phyloP scores from a whole-genome alignment of 2,329 filamentous ascomycete species.

The Ophiosphaerella narmari region DNA sequence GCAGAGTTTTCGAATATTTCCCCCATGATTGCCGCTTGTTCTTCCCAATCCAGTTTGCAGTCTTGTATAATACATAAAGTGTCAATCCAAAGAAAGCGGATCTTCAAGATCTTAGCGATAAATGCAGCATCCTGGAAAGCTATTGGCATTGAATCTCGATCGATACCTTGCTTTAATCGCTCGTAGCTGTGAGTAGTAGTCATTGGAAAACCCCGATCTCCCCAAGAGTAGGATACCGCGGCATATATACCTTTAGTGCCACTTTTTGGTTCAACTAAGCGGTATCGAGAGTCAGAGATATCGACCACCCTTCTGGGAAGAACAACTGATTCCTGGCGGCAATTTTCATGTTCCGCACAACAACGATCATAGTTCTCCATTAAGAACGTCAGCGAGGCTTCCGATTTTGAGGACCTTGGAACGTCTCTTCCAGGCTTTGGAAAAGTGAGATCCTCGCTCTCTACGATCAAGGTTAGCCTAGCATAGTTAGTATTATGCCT shows the following conservation, averaged over 20 bases:
- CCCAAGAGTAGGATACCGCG: neutral
- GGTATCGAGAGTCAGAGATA: neutral
- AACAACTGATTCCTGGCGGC: neutral
- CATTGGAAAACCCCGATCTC: neutral
- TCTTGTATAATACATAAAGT: neutral
- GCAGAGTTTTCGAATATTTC: slow-evolving; percentile 2
- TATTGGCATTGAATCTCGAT: neutral
- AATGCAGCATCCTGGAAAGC: neutral
- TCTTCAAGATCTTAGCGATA: neutral
- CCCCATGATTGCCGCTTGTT: slow-evolving; percentile 4
- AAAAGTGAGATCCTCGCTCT: no score
- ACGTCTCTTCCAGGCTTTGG: neutral
- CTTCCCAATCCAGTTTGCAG: neutral
- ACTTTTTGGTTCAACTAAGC: neutral
- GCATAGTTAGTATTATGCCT: no score
- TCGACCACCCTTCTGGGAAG: neutral
- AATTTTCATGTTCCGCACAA: neutral
- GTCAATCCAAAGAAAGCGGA: neutral
- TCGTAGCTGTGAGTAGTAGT: neutral
- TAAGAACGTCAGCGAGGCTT: neutral
- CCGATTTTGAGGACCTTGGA: neutral
- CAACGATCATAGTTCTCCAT: neutral
- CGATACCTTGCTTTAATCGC: neutral
- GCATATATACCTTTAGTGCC: neutral
- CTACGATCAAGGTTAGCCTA: neutral